A percentile compares a stretch with the other conserved stretches of the same genome.
Conservation (phyloP, 1,284 basidiomycete species). For the Sporisorium scitamineum region DNA sequence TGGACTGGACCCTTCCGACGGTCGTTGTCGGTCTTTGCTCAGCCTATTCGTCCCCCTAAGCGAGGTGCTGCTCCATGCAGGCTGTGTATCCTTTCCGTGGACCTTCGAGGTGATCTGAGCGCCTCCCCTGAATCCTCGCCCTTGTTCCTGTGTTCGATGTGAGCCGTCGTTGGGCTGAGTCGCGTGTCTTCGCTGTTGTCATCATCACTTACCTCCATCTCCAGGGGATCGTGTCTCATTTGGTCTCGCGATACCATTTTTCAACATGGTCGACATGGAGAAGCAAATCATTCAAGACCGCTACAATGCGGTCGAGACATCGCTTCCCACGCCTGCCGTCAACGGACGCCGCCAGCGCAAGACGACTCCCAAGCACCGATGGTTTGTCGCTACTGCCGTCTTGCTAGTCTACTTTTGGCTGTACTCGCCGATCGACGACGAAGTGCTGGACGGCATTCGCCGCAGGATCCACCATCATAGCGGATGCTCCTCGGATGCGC, state of each 20-base stretch:
- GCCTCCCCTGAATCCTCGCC: background rate
- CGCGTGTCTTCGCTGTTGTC: background rate
- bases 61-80: background rate
- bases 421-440: slow-evolving; percentile 17
- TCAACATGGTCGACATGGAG: slow-evolving; percentile 25
- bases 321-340: slow-evolving; percentile 20
- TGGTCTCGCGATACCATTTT: background rate
- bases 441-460: slow-evolving; percentile 14
- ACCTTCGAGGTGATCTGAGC: slow-evolving; percentile 9
- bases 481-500: slow-evolving; percentile 12
- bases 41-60: background rate
- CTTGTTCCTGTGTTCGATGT: too few species aligned
- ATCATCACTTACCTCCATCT: background rate
- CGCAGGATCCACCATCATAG: slow-evolving; percentile 16
- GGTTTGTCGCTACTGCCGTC: slow-evolving; percentile 15
- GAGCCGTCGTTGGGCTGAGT: background rate
- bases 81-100: background rate
- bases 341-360: slow-evolving; percentile 18
- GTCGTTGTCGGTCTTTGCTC: background rate
- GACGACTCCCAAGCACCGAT: slow-evolving; percentile 23
- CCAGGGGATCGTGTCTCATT: background rate
- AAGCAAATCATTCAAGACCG: slow-evolving; percentile 28
- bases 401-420: slow-evolving; percentile 26
- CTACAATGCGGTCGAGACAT: slow-evolving; percentile 34
- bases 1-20: slow-evolving; percentile 24